phyloP scores from a whole-genome alignment of 2,329 filamentous ascomycete genomes.

The Colletotrichum cordylinicola region DNA sequence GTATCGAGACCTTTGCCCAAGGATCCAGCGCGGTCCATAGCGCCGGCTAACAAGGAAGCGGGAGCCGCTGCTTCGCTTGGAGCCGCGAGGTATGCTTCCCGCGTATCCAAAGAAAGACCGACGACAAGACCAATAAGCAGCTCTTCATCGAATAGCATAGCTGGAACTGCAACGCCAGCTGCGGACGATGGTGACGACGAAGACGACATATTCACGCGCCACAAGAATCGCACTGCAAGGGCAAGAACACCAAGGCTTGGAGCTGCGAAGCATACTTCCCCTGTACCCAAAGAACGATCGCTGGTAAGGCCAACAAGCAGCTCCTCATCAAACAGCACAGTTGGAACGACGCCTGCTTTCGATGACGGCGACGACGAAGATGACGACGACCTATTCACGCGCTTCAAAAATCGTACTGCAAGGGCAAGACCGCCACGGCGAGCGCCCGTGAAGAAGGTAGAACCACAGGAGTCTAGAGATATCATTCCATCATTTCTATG shows the following conservation, averaged over 20 bases:
- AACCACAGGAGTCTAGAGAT: slow-evolving; percentile 21
- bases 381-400: slow-evolving; percentile 17
- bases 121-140: neutral
- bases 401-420: slow-evolving; percentile 14
- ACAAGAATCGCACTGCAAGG: slow-evolving; percentile 13
- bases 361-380: neutral
- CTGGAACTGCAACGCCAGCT: neutral
- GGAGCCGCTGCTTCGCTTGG: neutral
- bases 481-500: slow-evolving; percentile 19
- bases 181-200: neutral
- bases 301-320: neutral
- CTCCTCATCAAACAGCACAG: slow-evolving; percentile 34
- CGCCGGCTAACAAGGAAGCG: neutral
- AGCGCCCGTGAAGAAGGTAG: neutral
- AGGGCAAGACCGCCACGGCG: slow-evolving; percentile 27
- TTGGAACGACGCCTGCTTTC: neutral
- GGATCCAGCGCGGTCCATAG: neutral
- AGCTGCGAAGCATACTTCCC: neutral
- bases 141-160: slow-evolving; percentile 33
- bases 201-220: slow-evolving; percentile 11
- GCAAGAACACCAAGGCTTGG: neutral
- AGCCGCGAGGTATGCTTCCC: neutral
- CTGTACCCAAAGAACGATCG: neutral
- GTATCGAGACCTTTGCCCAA: neutral
- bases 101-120: neutral